phyloP scores from a whole-genome alignment of 2,329 filamentous ascomycete genomes.

The Fusarium sp. region DNA sequence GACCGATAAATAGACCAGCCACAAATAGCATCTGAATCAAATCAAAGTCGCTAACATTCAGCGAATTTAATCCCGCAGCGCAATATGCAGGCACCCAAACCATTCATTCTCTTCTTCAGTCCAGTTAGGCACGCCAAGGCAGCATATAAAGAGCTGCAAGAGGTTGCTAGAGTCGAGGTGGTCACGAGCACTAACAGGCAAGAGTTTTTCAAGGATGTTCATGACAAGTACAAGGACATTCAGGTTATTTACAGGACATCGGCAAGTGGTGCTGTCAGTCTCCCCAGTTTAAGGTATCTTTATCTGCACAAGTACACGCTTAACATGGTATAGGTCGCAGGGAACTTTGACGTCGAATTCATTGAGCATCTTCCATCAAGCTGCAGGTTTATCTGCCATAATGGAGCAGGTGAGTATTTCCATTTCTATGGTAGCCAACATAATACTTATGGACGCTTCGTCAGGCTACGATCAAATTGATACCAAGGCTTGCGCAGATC shows the following conservation, averaged over 20 bases:
- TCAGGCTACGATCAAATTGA: slow-evolving; percentile 77
- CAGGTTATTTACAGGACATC: slow-evolving; percentile 38
- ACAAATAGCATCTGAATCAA: too few species aligned
- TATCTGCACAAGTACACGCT: too few species aligned
- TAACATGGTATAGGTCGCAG: slow-evolving; percentile 17
- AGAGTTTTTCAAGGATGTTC: slow-evolving; percentile 32
- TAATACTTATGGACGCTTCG: accelerated
- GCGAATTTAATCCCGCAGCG: neutral
- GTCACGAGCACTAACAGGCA: slow-evolving; percentile 30
- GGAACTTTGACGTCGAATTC: slow-evolving; percentile 27
- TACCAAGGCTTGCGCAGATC: slow-evolving; percentile 65
- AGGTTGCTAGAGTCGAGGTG: slow-evolving; percentile 21
- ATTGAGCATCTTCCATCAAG: slow-evolving; percentile 16
- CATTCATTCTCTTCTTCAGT: slow-evolving; percentile 37
- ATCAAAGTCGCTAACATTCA: too few species aligned
- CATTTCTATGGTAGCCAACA: too few species aligned
- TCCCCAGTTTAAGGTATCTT: neutral
- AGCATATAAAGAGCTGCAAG: slow-evolving; percentile 17
- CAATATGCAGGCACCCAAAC: slow-evolving; percentile 11
- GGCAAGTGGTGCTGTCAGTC: slow-evolving; percentile 31
- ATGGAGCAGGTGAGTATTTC: slow-evolving; percentile 25
- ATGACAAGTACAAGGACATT: slow-evolving; percentile 31
- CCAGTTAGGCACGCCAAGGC: slow-evolving; percentile 28
- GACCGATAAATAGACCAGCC: too few species aligned
- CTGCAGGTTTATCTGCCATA: slow-evolving; percentile 59